phyloP scores from a whole-genome alignment of 1,284 basidiomycete species.

The Pulchroboletus neoregius region DNA sequence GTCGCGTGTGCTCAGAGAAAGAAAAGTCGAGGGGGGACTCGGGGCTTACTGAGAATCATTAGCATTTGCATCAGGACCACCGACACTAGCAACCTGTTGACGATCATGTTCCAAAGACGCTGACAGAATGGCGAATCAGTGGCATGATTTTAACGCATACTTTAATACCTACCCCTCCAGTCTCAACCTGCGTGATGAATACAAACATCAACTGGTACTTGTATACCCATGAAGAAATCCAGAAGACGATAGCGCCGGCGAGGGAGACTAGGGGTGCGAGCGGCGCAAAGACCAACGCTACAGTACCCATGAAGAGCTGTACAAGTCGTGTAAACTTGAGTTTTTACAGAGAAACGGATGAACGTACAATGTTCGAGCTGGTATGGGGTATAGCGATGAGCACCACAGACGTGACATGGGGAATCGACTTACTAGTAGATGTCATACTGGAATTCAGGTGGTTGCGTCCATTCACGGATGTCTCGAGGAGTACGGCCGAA shows the following conservation, averaged over 20 bases:
- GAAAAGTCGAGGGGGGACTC: background rate
- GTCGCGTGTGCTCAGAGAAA: constrained; percentile 4
- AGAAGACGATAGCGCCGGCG: constrained; percentile 77
- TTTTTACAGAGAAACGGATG: constrained; percentile 3
- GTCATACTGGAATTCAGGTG: constrained; percentile 88
- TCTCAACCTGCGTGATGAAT: constrained; percentile 82
- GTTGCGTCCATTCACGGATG: constrained; percentile 94
- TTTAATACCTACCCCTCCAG: constrained; percentile 71
- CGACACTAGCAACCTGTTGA: constrained; percentile 78
- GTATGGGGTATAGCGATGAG: constrained; percentile 5
- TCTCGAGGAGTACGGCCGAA: constrained; percentile 97
- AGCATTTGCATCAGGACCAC: constrained; percentile 80
- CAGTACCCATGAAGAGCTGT: constrained; percentile 81
- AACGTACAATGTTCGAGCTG: constrained; percentile 61
- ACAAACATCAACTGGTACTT: constrained; percentile 96
- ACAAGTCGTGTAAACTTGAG: constrained; percentile 16
- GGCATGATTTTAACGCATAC: constrained; percentile 1
- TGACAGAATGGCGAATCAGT: constrained; percentile 27
- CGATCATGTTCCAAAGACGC: constrained; percentile 90
- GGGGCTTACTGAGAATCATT: constrained; percentile 77
- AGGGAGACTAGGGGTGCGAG: constrained; percentile 85
- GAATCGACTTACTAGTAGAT: constrained; percentile 72
- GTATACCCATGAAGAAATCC: constrained; percentile 78
- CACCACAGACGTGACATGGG: background rate
- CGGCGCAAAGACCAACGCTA: constrained; percentile 88